Percentiles rank a stretch among this genome's conserved stretches.
Conservation (phyloP, 768 basidiomycete species). For the Gelatoporia subvermispora region DNA sequence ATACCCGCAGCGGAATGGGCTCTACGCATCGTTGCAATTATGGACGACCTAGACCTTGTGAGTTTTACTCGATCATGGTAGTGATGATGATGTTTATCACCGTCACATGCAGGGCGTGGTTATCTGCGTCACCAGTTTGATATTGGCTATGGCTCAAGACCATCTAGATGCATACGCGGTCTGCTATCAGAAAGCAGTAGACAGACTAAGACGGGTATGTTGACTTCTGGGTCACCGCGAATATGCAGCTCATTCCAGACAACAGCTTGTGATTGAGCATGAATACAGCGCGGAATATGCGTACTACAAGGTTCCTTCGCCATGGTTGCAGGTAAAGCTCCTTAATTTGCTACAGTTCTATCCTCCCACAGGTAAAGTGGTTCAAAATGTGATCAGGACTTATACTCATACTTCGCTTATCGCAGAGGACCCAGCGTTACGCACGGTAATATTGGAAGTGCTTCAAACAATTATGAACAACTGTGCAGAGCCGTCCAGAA, state of each 20-base stretch:
- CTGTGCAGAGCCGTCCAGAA: conserved; percentile 84
- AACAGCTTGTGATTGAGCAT: conserved; percentile 83
- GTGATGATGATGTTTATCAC: neutral
- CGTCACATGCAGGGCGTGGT: conserved; percentile 72
- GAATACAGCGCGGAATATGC: conserved; percentile 87
- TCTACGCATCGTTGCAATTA: conserved; percentile 86
- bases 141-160: conserved; percentile 93
- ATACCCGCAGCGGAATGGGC: conserved; percentile 96
- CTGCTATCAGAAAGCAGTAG: conserved; percentile 93
- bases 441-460: conserved; percentile 72
- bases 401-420: neutral
- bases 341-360: conserved; percentile 93
- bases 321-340: conserved; percentile 96
- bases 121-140: conserved; percentile 86
- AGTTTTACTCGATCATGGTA: conserved; percentile 8
- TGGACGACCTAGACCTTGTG: conserved; percentile 91
- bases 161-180: conserved; percentile 86
- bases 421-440: conserved; percentile 79
- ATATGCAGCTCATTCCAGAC: neutral
- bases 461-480: conserved; percentile 89
- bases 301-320: conserved; percentile 96
- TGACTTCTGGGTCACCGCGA: neutral
- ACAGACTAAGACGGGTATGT: conserved; percentile 76
- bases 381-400: neutral
- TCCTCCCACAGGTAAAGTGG: conserved; percentile 76